Evolutionary conservation across 2,329 filamentous ascomycete genomes (phyloP), one percentile per base, ranked within the genome.

Genomic region (Penicillium sp.): DNA sequence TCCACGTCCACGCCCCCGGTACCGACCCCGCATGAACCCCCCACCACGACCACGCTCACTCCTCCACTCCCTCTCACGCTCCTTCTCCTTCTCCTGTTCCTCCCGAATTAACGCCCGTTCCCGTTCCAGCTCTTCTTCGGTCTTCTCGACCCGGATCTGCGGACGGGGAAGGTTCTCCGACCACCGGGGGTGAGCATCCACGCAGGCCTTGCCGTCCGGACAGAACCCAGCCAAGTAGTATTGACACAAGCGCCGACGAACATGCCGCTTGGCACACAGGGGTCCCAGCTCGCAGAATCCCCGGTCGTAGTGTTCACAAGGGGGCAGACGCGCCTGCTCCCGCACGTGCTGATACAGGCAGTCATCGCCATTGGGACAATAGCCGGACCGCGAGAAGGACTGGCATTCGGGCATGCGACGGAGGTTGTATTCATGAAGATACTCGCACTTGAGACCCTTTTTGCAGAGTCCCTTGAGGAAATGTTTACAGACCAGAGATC

Each of bases 331-430:
- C 53, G 85, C 83, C 66, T 88, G 79, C 44, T 89, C 86, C 62
- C 93, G 88, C 61, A 94, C 86, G 71, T 95, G 88, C 41, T 95
- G 82, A 68, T 95, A 95, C 5, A 95, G 76, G 65, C 93, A 98
- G 72, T 98, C 93, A 69, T 97, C 91, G 58, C 91, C 93, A 72
- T 96, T 95, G 56, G 87, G 87, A 73, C 93, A 98, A 69, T 94
- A 96, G 49, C 88, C 88, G 66, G 93, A 95, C 53, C 89, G 81
- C 51, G 89, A 84, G 72, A 91, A 97, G 71, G 95, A 95, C 65
- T 95, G 95, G 74, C 93, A 98, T 74, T 97, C 93, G 55, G 93
- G 90, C 88, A 97, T 97, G 70, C 93, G 90, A 56, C 93, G 84
- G 60, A 98, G 80, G 72, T 98, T 97, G 76, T 96, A 98, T 72